Evolutionary conservation across 2,329 filamentous ascomycete genomes (phyloP).

Genomic region (Metarhizium brunneum): DNA sequence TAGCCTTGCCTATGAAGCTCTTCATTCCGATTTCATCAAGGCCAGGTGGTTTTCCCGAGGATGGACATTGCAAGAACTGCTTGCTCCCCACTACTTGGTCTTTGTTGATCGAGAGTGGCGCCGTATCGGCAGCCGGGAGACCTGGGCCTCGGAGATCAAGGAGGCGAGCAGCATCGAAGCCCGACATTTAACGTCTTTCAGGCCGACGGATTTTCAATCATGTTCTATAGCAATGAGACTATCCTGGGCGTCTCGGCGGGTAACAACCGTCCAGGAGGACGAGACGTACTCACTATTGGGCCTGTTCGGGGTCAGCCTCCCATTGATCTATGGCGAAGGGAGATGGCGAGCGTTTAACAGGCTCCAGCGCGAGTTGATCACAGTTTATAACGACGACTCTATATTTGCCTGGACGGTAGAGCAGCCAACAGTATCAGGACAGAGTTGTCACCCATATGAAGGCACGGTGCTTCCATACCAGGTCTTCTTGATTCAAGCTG

Average conservation of each 20-base stretch:
- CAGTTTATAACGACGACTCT: conserved; percentile 6
- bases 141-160: background rate
- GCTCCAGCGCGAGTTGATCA: conserved; percentile 16
- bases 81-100: background rate
- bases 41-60: background rate
- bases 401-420: conserved; percentile 9
- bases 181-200: background rate
- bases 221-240: conserved; percentile 1
- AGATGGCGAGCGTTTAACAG: conserved; percentile 12
- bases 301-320: conserved; percentile 18
- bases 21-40: too few relatives aligned
- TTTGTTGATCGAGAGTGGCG: background rate
- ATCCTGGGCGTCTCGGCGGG: conserved; percentile 18
- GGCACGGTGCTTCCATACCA: too few relatives aligned
- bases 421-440: too few relatives aligned
- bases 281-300: conserved; percentile 19
- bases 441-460: too few relatives aligned
- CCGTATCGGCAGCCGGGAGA: background rate
- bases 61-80: background rate
- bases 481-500: too few relatives aligned
- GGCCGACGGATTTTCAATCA: background rate
- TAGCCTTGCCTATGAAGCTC: too few relatives aligned
- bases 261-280: conserved; percentile 15
- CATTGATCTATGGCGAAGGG: conserved; percentile 19
- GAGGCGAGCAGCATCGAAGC: background rate